Base-by-base conservation (phyloP, 1,139 yeast species). In the Protomyces macrosporus region DNA sequence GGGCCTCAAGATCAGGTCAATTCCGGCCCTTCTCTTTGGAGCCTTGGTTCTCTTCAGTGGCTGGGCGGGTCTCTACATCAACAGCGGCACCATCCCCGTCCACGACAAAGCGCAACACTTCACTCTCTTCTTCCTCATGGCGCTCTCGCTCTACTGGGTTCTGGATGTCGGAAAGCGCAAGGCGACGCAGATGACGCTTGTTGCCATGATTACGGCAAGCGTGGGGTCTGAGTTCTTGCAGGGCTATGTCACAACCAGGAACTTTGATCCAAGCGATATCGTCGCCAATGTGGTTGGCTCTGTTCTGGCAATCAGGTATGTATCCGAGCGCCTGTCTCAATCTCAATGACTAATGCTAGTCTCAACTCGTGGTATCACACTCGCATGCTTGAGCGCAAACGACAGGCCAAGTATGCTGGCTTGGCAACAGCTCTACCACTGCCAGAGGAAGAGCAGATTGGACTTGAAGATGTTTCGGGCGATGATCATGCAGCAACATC, bases 51-150 rank as follows among this genome's bases (percentile, higher is more conserved):
- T 42, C 48, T 42, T 42, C 5, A 9, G 30, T n/a, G 48, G 32
- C 48, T 42, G 48, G 48, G 48, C 48, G 9, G 48, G 48, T 6
- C 48, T 42, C 33, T 42, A 42, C 9, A 14, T 14, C 48, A n/a
- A 42, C 32, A 16, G 48, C 33, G 56, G 56, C 12, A 35, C 42
- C 3, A 16, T n/a, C 78, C 64, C 63, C 4, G 51, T 63, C 33
- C 39, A 82, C 71, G 88, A 84, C 73, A 84, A 84, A 72, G 68
- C 77, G 6, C 71, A 82, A 33, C 88, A 84, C 69, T 81, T 81
- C 63, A 59, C 72, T 23, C 78, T 82, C 34, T 84, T 85, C 70
- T 75, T 79, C 65, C 66, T 82, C 3, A 74, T 84, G 12, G 82
- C 87, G 1, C 70, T 76, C 64, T 48, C 59, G 23, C 82, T 84